A percentile compares a stretch with the other conserved stretches of the same genome.
Conservation (phyloP, 306 rosid genomes). For the Fragaria iinumae region DNA sequence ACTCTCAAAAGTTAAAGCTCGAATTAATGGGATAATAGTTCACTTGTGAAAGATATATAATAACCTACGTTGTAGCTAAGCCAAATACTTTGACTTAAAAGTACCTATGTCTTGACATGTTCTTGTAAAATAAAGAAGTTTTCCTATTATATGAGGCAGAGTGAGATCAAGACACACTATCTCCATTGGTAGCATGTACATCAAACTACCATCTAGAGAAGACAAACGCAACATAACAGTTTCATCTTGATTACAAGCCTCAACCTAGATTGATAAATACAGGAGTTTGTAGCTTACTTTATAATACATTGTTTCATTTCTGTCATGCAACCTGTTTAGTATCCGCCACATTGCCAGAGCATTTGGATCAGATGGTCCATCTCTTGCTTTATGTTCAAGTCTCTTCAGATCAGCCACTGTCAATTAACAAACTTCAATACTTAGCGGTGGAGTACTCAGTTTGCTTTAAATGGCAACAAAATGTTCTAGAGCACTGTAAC, state of each 20-base stretch:
- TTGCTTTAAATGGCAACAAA: not conserved
- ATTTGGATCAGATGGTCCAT: conserved; percentile 96
- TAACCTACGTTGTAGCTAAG: not conserved
- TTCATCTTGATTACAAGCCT: not conserved
- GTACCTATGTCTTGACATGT: not conserved
- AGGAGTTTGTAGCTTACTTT: conserved; percentile 50
- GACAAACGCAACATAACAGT: not conserved
- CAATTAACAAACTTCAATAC: conserved; percentile 20
- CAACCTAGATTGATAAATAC: not conserved
- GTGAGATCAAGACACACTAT: not conserved
- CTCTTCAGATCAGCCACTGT: conserved; percentile 92
- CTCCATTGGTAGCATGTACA: not conserved
- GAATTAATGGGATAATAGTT: not conserved
- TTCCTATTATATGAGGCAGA: not conserved
- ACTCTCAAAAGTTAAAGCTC: not conserved
- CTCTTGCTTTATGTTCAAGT: conserved; percentile 92
- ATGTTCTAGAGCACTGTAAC: too few relatives aligned
- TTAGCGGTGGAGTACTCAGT: not conserved
- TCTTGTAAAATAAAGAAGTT: not conserved
- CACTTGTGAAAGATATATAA: not conserved
- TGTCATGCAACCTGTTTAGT: conserved; percentile 92
- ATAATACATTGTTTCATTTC: conserved; percentile 97
- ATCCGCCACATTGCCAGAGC: conserved; percentile 98
- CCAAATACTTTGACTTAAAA: not conserved
- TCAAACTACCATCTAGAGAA: not conserved